phyloP scores from a whole-genome alignment of 1,139 yeast species.

The Lodderomyces oxycetoniae region DNA sequence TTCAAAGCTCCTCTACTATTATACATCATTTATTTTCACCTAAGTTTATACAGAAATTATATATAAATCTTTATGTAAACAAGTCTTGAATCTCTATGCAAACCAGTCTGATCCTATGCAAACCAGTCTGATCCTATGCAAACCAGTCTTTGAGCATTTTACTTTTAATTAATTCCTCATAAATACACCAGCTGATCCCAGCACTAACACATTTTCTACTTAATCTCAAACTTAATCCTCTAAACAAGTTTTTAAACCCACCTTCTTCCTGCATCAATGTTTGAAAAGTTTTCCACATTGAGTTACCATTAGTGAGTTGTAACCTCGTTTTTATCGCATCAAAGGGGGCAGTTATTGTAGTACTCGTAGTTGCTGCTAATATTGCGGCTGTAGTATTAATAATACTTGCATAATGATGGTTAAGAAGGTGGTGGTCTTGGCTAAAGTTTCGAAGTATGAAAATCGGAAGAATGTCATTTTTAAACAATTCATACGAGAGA shows the following conservation, averaged over 20 bases:
- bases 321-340: slow-evolving; percentile 91
- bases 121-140: slow-evolving; percentile 6
- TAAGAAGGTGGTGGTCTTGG: slow-evolving; percentile 10
- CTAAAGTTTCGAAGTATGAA: slow-evolving; percentile 8
- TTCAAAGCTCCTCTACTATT: too few species aligned
- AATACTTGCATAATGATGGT: slow-evolving; percentile 44
- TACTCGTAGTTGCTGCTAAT: slow-evolving; percentile 71
- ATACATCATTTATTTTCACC: too few species aligned
- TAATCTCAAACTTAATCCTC: slow-evolving; percentile 78
- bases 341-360: slow-evolving; percentile 88
- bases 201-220: slow-evolving; percentile 87
- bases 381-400: slow-evolving; percentile 71
- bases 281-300: slow-evolving; percentile 27
- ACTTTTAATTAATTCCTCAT: slow-evolving; percentile 72
- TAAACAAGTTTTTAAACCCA: slow-evolving; percentile 60
- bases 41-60: too few species aligned
- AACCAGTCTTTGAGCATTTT: slow-evolving; percentile 7
- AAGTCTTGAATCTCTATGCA: too few species aligned
- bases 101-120: too few species aligned
- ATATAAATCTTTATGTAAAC: too few species aligned
- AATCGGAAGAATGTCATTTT: slow-evolving; percentile 32
- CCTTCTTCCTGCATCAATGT: slow-evolving; percentile 49
- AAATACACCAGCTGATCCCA: slow-evolving; percentile 95
- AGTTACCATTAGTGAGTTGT: slow-evolving; percentile 46
- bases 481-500: slow-evolving; percentile 72